Evolutionary conservation across 2,329 filamentous ascomycete genomes (phyloP), one percentile per base, ranked within the genome.

Genomic region (Cadophora sp.): DNA sequence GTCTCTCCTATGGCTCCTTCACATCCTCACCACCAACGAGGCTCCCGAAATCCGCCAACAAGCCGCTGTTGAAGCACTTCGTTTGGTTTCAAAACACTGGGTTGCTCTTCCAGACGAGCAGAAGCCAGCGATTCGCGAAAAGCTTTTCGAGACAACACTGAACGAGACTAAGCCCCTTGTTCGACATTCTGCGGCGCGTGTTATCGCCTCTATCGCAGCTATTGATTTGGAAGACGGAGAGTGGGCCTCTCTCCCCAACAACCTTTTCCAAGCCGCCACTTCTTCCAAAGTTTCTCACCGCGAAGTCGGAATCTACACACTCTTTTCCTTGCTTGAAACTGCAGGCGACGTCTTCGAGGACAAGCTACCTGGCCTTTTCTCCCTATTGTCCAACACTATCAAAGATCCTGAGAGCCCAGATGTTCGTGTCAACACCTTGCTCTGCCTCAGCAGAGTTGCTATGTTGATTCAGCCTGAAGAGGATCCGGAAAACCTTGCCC

Each of bases 361-460:
- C 76, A 92, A 96, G 81, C 88, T 93, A 75, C 81, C 86, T 68
- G 89, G 92, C 77, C 88, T 98, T 69, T 93, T 98, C 76, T 85
- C 87, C 76, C 85, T 98, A 29, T 97, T 98, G 83, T 85, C 85
- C 80, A 91, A 90, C 79, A 97, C 94, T 59, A 96, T 99, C 76
- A 90, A 92, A 76, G 96, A 98, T 77, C 90, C 92, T 1, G 90
- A 97, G 81, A 97, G 94, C 80, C 88, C 92, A 70, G 93, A 97
- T 79, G 96, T 99, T 67, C 91, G 94, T 76, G 90, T 97, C 83
- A 98, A 97, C 85, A 97, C 96, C 37, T 90, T 97, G 81, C 88
- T 97, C 77, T 94, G 93, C 69, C 87, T 98, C 69, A 94, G 94
- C 76, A 92, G 93, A 77, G 86, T 97, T 76, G 91, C 95, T 65